These are phyloP conservation scores for Aspergillus amoenus DNA, from an alignment of 2,329 filamentous ascomycete genomes.

Conservation along the genomic window DNA sequence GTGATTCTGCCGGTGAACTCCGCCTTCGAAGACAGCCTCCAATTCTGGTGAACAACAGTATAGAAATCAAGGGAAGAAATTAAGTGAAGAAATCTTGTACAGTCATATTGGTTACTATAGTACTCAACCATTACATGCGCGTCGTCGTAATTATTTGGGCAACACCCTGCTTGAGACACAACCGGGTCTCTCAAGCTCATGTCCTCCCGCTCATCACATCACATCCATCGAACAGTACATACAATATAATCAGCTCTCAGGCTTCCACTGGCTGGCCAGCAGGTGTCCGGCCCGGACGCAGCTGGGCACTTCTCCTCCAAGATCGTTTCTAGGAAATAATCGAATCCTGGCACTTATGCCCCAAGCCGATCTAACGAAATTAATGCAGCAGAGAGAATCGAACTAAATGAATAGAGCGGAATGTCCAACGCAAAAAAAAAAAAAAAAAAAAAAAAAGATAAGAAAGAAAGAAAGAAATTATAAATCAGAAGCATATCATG, in stretches of 20 bases:
- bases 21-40: slow-evolving; percentile 5
- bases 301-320: slow-evolving; percentile 17
- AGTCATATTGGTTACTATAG: slow-evolving; percentile 16
- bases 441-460: no score
- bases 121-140: slow-evolving; percentile 23
- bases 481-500: slow-evolving; percentile 21
- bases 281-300: slow-evolving; percentile 9
- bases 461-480: not conserved
- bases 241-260: slow-evolving; percentile 18
- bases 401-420: slow-evolving; percentile 14
- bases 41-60: not conserved
- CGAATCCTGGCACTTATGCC: slow-evolving; percentile 29
- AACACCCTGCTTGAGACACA: slow-evolving; percentile 21
- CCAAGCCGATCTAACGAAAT: slow-evolving; percentile 27
- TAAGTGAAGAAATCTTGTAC: slow-evolving; percentile 1
- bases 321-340: slow-evolving; percentile 24
- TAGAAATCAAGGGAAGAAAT: not conserved
- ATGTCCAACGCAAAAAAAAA: slow-evolving; percentile 3
- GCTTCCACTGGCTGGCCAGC: slow-evolving; percentile 19
- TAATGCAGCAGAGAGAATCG: slow-evolving; percentile 31
- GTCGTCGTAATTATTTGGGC: slow-evolving; percentile 21
- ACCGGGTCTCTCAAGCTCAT: slow-evolving; percentile 19
- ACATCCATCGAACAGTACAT: slow-evolving; percentile 11
- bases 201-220: slow-evolving; percentile 15
- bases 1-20: slow-evolving; percentile 13